These are phyloP conservation scores for Takakia lepidozioides DNA, from an alignment of 225 moss, liverwort and hornwort genomes.

Conservation along the genomic window DNA sequence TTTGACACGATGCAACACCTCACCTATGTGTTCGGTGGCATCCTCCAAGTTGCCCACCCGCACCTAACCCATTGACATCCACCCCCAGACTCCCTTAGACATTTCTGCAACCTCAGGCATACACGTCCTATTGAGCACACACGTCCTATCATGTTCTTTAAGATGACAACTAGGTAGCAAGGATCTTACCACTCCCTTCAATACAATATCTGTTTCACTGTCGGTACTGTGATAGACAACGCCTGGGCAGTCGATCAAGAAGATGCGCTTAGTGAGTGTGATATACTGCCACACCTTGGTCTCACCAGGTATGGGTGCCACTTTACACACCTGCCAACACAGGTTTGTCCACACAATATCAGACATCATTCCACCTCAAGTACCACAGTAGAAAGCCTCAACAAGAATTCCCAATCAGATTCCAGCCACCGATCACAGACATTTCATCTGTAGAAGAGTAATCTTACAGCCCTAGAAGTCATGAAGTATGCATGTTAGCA, in stretches of 20 bases:
- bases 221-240: slow-evolving; percentile 94
- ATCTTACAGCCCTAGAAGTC: no score
- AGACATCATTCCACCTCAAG: slow-evolving; percentile 8
- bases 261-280: slow-evolving; percentile 93
- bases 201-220: slow-evolving; percentile 87
- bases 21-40: slow-evolving; percentile 86
- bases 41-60: slow-evolving; percentile 93
- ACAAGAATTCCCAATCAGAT: no score
- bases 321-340: slow-evolving; percentile 78
- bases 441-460: no score
- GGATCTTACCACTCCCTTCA: slow-evolving; percentile 90
- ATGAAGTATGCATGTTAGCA: no score
- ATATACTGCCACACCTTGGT: slow-evolving; percentile 99
- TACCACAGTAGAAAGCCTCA: no score
- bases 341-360: not conserved
- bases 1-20: slow-evolving; percentile 84
- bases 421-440: no score
- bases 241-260: slow-evolving; percentile 96
- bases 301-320: slow-evolving; percentile 96
- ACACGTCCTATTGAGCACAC: no score
- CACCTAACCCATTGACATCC: slow-evolving; percentile 63
- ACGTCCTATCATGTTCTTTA: no score
- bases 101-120: no score
- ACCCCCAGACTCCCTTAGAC: no score
- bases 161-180: no score